Conservation (phyloP, 441 rosid species). For the Gossypium davidsonii region DNA sequence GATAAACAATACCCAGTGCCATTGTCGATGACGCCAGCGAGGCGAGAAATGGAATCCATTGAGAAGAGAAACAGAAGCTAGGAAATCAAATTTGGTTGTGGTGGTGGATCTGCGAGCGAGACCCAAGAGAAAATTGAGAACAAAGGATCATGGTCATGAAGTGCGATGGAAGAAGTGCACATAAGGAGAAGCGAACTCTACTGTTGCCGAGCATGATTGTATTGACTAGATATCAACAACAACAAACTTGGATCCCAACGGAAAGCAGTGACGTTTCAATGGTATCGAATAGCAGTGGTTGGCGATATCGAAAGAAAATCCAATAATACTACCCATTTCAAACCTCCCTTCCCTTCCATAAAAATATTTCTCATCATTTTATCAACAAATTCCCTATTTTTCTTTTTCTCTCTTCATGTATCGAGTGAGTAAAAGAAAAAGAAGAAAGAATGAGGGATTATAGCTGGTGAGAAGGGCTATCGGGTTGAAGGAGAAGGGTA, state of each 20-base stretch:
- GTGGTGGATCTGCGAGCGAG: too few relatives aligned
- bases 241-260: conserved; percentile 48
- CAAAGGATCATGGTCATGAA: conserved; percentile 48
- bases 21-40: too few relatives aligned
- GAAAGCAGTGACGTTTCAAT: conserved; percentile 48
- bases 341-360: not conserved
- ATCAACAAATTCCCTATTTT: not conserved
- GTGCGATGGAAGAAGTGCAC: conserved; percentile 28
- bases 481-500: too few relatives aligned
- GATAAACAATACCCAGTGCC: too few relatives aligned
- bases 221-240: conserved; percentile 7
- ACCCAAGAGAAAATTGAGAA: conserved; percentile 23
- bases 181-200: conserved; percentile 10
- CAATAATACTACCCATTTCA: conserved; percentile 28
- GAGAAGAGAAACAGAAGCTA: too few relatives aligned
- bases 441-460: too few relatives aligned
- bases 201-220: conserved; percentile 12
- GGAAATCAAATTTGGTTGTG: too few relatives aligned
- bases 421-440: not conserved
- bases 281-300: conserved; percentile 6
- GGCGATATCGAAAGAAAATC: conserved; percentile 11
- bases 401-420: not conserved
- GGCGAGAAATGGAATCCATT: too few relatives aligned
- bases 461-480: too few relatives aligned
- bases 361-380: conserved; percentile 17